phyloP scores from a whole-genome alignment of 768 basidiomycete species.

The Ramaria rubella region DNA sequence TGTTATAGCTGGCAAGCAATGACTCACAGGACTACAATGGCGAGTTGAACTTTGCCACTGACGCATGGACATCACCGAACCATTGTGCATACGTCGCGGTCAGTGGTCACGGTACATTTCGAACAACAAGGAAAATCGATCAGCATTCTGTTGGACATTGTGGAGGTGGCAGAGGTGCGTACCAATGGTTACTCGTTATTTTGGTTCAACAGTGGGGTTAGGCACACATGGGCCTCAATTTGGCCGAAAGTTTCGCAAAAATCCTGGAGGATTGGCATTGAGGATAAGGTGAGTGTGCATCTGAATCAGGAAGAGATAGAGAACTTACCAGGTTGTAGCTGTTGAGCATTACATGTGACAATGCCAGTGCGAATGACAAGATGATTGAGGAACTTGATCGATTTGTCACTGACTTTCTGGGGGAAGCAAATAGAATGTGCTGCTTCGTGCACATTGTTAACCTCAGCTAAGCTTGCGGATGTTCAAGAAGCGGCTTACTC shows the following conservation, averaged over 20 bases:
- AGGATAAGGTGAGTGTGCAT: constrained; percentile 25
- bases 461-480: too few relatives aligned
- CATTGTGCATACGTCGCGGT: too few relatives aligned
- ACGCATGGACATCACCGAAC: too few relatives aligned
- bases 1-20: too few relatives aligned
- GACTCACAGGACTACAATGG: too few relatives aligned
- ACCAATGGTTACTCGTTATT: constrained; percentile 3
- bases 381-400: constrained; percentile 26
- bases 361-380: too few relatives aligned
- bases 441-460: constrained; percentile 38
- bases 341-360: too few relatives aligned
- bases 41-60: too few relatives aligned
- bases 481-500: too few relatives aligned
- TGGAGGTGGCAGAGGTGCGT: constrained; percentile 27
- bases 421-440: constrained; percentile 17
- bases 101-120: too few relatives aligned
- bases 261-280: constrained; percentile 31
- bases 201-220: neutral
- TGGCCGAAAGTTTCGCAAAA: constrained; percentile 28
- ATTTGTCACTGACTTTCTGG: constrained; percentile 19
- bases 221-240: constrained; percentile 30
- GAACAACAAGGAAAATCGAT: too few relatives aligned
- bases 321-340: constrained; percentile 18
- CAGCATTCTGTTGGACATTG: too few relatives aligned
- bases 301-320: neutral